phyloP scores from a whole-genome alignment of 257 asterid species.

The Anisodus tanguticus region DNA sequence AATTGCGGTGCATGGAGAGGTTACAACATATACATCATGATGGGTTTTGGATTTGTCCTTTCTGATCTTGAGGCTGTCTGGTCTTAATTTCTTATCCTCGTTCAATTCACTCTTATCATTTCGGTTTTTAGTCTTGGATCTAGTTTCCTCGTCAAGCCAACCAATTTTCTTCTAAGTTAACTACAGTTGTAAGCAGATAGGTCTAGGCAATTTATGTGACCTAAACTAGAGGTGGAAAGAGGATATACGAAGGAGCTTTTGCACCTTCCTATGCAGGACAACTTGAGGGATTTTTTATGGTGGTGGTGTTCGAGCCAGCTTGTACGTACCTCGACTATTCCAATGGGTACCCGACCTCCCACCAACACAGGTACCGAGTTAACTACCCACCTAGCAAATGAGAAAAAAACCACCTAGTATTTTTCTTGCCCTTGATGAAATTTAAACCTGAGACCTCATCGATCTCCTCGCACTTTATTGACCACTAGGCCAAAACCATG shows the following conservation, averaged over 20 bases:
- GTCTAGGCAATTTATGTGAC: background rate
- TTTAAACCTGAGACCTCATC: background rate
- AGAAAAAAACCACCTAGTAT: background rate
- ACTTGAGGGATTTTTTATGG: background rate
- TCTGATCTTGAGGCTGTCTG: conserved; percentile 6
- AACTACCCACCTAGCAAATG: background rate
- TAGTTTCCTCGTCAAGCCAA: conserved; percentile 2
- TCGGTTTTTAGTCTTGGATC: background rate
- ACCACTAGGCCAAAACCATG: background rate
- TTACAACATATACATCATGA: conserved; percentile 6
- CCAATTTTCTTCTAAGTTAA: conserved; percentile 7
- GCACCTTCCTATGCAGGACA: background rate
- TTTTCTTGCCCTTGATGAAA: background rate
- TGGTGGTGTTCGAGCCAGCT: background rate
- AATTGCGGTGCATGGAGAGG: background rate
- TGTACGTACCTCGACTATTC: background rate
- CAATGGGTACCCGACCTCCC: background rate
- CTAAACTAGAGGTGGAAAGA: conserved; percentile 22
- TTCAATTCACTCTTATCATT: background rate
- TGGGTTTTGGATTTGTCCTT: conserved; percentile 16
- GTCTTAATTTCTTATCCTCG: background rate
- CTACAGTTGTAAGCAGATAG: background rate
- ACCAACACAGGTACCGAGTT: background rate
- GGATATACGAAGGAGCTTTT: background rate
- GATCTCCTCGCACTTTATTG: background rate